These are phyloP conservation scores for Lecanoromycetidae sp. DNA, from an alignment of 2,329 filamentous ascomycete genomes.

Conservation along the genomic window DNA sequence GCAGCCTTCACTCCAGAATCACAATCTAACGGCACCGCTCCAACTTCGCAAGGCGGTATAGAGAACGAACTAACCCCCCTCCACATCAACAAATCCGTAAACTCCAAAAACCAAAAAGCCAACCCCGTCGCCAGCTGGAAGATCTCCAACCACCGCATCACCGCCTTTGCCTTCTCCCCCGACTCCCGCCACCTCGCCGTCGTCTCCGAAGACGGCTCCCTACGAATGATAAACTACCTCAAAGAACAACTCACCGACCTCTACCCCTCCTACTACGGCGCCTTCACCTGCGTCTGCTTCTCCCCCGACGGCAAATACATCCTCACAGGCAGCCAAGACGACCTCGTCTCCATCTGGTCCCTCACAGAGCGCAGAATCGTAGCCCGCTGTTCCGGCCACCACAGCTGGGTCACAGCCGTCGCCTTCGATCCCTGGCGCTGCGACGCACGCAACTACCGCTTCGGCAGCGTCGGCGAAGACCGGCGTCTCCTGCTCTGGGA, in stretches of 20 bases:
- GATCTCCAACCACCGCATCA: conserved; percentile 78
- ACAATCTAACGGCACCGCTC: conserved; percentile 23
- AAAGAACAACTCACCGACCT: conserved; percentile 78
- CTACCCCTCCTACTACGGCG: conserved; percentile 87
- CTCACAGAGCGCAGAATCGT: conserved; percentile 72
- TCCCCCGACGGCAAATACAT: conserved; percentile 95
- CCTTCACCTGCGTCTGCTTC: conserved; percentile 88
- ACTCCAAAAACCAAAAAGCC: conserved; percentile 82
- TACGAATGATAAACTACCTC: conserved; percentile 84
- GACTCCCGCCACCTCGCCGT: conserved; percentile 78
- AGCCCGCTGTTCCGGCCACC: conserved; percentile 85
- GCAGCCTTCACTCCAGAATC: conserved; percentile 59
- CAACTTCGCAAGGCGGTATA: conserved; percentile 7
- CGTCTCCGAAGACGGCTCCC: conserved; percentile 78
- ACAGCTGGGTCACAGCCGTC: conserved; percentile 87
- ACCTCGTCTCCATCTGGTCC: conserved; percentile 92
- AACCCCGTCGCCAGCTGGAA: conserved; percentile 94
- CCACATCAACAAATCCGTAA: conserved; percentile 76
- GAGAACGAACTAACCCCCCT: conserved; percentile 33
- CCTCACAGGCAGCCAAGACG: conserved; percentile 88
- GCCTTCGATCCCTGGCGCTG: conserved; percentile 96
- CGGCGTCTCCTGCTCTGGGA: conserved; percentile 88
- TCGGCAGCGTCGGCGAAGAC: conserved; percentile 92
- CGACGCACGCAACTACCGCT: conserved; percentile 87
- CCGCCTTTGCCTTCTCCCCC: conserved; percentile 83